A percentile compares a stretch with the other conserved stretches of the same genome.
Conservation (phyloP, 108 stramenopile genomes). For the Skeletonema tropicum region DNA sequence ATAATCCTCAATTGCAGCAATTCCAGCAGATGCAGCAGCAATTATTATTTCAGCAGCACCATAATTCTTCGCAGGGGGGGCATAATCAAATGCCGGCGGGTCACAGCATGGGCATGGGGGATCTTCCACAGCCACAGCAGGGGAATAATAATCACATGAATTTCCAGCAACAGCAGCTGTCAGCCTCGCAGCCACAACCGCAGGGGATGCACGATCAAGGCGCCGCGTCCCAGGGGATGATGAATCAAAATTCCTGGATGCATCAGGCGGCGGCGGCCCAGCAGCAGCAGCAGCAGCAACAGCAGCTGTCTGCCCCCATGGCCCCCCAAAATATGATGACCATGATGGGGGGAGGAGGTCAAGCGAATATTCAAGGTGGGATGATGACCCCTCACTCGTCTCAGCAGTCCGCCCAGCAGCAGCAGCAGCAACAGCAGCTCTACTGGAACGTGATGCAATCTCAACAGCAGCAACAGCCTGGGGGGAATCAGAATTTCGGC, state of each 20-base stretch:
- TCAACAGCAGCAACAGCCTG: neutral
- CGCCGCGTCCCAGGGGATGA: neutral
- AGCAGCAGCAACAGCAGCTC: neutral
- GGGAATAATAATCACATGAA: neutral
- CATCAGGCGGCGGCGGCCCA: neutral
- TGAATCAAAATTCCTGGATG: neutral
- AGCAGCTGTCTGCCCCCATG: neutral
- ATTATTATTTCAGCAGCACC: slow-evolving; percentile 2
- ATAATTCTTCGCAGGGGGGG: neutral
- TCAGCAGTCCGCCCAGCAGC: neutral
- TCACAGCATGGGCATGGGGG: neutral
- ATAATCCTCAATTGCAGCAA: slow-evolving; percentile 2
- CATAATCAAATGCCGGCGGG: neutral
- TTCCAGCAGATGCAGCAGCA: slow-evolving; percentile 1
- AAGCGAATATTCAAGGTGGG: neutral
- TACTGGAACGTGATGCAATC: slow-evolving; percentile 3
- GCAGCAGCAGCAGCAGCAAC: neutral
- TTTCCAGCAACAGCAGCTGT: neutral
- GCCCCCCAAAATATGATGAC: neutral
- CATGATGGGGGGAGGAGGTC: neutral
- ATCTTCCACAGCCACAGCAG: slow-evolving; percentile 4
- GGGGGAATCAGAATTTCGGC: slow-evolving; percentile 1
- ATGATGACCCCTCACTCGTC: neutral
- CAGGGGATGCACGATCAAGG: neutral
- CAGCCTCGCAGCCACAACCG: slow-evolving; percentile 13